Evolutionary conservation across 2,329 filamentous ascomycete genomes (phyloP), one percentile per base, ranked within the genome.

Genomic region (Sclerotinia spermophila): DNA sequence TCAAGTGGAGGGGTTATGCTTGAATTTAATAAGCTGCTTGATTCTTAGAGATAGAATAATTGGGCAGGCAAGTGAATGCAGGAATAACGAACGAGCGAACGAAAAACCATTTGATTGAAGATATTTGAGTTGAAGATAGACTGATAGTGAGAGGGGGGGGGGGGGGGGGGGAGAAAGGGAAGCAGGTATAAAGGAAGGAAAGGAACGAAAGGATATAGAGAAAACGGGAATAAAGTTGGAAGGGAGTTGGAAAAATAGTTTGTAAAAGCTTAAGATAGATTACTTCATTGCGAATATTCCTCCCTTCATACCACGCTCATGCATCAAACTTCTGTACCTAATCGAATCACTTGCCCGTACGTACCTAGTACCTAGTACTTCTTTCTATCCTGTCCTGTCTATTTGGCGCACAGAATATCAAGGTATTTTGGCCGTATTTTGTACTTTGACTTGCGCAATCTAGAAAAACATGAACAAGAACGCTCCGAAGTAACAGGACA

Each of bases 1-100:
- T 48, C 42, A 69, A 66, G 24, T 55, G 68, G 68, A 51, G 45
- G 60, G 44, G 44, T 61, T 10, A 55, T 55, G 44, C 33, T 56
- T 42, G 64, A 33, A 68, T n/a, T 59, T 72, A 45, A 72, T 75
- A 68, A 73, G 74, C n/a, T 69, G 74, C 53, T 70, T 74, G 74
- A 56, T 70, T 74, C 61, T 67, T 5, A 45, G 48, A 48, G 44
- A 64, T 48, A 33, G 30, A 51, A 38, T 35, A 11, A 17, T 17
- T 5, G 13, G n/a, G 48, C 17, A n/a, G 48, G n/a, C 27, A 38
- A 35, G 30, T 38, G 44, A 35, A 53, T 55, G 17, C 24, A 40
- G 60, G 60, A 65, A 55, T n/a, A 58, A 44, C 33, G 51, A 69
- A 60, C n/a, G 40, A 42, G 61, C 21, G 56, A 51, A 40, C 19